Percentiles rank a stretch among this genome's conserved stretches.
Conservation (phyloP, 495 filamentous ascomycete genomes). For the Penicillium egyptiacum region DNA sequence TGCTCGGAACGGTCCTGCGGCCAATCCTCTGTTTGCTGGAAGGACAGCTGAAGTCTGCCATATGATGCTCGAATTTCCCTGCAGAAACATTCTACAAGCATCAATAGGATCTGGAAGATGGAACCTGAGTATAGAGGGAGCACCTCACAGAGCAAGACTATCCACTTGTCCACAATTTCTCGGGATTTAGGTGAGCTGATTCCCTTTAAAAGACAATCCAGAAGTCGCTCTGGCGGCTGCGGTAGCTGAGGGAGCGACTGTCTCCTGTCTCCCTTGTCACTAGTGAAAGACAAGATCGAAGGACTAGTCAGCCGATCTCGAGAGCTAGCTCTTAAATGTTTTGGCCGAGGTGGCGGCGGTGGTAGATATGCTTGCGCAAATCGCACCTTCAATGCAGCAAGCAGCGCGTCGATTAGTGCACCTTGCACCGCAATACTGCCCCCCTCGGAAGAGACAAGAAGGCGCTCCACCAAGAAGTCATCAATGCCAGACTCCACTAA, state of each 20-base stretch:
- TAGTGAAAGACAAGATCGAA: slow-evolving; percentile 50
- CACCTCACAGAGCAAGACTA: slow-evolving; percentile 79
- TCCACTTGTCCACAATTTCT: slow-evolving; percentile 84
- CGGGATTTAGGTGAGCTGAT: slow-evolving; percentile 74
- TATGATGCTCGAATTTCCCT: slow-evolving; percentile 71
- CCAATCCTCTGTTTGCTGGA: slow-evolving; percentile 46
- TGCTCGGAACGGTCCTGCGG: slow-evolving; percentile 46
- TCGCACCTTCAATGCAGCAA: slow-evolving; percentile 65
- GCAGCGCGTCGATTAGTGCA: slow-evolving; percentile 71
- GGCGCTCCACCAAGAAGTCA: slow-evolving; percentile 64
- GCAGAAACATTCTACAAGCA: slow-evolving; percentile 86
- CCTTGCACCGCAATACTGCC: slow-evolving; percentile 58
- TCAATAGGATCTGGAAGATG: slow-evolving; percentile 87
- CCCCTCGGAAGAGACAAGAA: slow-evolving; percentile 59
- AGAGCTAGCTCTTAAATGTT: slow-evolving; percentile 44
- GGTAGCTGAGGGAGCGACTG: slow-evolving; percentile 33
- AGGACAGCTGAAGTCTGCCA: slow-evolving; percentile 53
- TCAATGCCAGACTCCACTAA: slow-evolving; percentile 72
- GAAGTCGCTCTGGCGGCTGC: slow-evolving; percentile 67
- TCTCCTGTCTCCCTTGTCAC: slow-evolving; percentile 46
- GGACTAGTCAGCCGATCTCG: slow-evolving; percentile 48
- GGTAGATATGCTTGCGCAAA: slow-evolving; percentile 49
- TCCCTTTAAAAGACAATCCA: slow-evolving; percentile 80
- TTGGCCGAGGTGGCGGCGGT: slow-evolving; percentile 35
- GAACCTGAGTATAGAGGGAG: slow-evolving; percentile 77